Evolutionary conservation across 345 rosid genomes (phyloP).

Genomic region (Syzygium grande): DNA sequence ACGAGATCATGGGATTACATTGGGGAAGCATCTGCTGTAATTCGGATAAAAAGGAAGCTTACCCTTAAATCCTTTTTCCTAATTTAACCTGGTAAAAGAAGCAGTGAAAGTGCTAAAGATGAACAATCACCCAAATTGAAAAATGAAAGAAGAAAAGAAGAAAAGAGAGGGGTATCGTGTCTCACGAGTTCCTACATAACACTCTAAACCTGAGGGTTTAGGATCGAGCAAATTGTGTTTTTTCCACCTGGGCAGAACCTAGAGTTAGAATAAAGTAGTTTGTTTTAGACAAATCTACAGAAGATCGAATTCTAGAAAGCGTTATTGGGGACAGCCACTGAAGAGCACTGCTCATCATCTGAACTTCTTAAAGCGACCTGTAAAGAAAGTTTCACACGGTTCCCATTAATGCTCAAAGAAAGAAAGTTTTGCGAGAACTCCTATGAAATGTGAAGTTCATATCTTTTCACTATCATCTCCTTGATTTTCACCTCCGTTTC

Average conservation of each 20-base stretch:
- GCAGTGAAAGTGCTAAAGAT: not conserved
- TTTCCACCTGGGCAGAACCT: not conserved
- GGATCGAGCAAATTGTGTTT: not conserved
- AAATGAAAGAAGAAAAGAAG: not conserved
- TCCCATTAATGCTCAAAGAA: not conserved
- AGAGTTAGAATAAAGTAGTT: not conserved
- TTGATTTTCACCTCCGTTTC: not conserved
- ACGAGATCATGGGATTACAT: not conserved
- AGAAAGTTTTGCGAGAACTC: not conserved
- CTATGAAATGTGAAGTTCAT: not conserved
- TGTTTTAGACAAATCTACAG: not conserved
- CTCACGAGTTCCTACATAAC: not conserved
- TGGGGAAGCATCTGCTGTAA: not conserved
- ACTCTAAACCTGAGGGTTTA: not conserved
- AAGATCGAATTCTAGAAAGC: not conserved
- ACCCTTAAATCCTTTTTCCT: not conserved
- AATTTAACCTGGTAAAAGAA: not conserved
- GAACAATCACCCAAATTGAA: not conserved
- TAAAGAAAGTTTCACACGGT: not conserved
- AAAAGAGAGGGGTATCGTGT: not conserved
- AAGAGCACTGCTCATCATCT: not conserved
- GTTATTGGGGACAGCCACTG: not conserved
- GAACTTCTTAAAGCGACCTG: not conserved
- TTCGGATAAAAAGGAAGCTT: not conserved
- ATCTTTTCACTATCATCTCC: not conserved